Evolutionary conservation across 768 basidiomycete genomes (phyloP).

Genomic region (Mycena albidolilacea): DNA sequence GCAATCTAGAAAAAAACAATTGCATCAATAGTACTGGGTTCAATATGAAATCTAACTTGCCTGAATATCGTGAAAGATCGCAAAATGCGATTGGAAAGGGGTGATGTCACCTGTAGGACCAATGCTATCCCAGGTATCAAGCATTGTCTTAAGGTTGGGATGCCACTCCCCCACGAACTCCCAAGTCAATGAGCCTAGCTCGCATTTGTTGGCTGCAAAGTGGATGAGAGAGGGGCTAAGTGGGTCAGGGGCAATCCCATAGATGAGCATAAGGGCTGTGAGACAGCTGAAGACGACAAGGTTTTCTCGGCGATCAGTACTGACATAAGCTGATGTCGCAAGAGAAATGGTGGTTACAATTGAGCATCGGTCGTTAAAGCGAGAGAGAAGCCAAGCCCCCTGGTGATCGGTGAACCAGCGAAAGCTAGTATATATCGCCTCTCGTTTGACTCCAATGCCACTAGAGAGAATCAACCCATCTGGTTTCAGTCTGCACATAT

Average conservation of each 20-base stretch:
- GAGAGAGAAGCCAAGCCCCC: conserved; percentile 7
- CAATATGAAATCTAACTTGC: not conserved
- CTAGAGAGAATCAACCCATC: conserved; percentile 1
- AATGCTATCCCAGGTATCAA: not conserved
- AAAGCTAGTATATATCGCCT: conserved; percentile 9
- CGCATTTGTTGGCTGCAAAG: conserved; percentile 23
- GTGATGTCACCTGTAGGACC: conserved; percentile 1
- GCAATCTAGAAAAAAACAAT: not conserved
- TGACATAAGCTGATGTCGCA: not conserved
- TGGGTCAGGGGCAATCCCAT: conserved; percentile 22
- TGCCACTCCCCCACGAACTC: conserved; percentile 30
- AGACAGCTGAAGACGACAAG: conserved; percentile 22
- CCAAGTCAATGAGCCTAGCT: conserved; percentile 11
- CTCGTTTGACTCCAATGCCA: conserved; percentile 3
- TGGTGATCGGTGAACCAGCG: not conserved
- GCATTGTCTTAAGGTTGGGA: conserved; percentile 9
- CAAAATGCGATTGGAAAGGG: not conserved
- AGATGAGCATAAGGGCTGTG: conserved; percentile 11
- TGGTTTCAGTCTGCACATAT: too few species aligned
- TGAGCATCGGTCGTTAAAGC: not conserved
- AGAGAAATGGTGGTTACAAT: conserved; percentile 6
- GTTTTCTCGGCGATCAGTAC: not conserved
- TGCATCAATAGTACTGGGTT: too few species aligned
- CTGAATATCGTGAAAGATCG: conserved; percentile 9
- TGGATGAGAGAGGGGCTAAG: conserved; percentile 31